These are phyloP conservation scores for Cladosporium sp. DNA, from an alignment of 2,329 filamentous ascomycete species.

Conservation along the genomic window DNA sequence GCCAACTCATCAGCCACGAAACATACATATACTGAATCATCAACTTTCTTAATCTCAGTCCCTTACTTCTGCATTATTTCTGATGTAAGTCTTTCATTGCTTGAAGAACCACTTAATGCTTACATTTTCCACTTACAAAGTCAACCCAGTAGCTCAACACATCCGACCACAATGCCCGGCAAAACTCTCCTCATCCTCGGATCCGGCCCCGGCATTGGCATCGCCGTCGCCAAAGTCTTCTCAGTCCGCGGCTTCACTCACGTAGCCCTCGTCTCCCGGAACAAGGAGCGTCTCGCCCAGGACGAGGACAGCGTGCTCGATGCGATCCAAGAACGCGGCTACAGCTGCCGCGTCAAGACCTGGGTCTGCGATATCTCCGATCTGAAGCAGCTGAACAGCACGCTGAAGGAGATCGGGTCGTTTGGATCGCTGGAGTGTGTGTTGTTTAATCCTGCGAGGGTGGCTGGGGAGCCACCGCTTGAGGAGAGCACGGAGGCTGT, in stretches of 20 bases:
- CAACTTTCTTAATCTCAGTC: neutral
- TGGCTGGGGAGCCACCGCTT: slow-evolving; percentile 46
- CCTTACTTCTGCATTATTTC: neutral
- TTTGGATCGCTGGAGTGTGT: slow-evolving; percentile 49
- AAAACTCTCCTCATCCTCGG: slow-evolving; percentile 44
- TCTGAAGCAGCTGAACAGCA: slow-evolving; percentile 38
- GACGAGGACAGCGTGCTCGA: slow-evolving; percentile 34
- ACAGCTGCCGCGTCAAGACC: slow-evolving; percentile 44
- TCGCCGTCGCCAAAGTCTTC: slow-evolving; percentile 44
- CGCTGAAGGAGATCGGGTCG: slow-evolving; percentile 46
- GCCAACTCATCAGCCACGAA: neutral
- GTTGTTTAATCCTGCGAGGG: slow-evolving; percentile 55
- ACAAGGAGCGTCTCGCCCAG: slow-evolving; percentile 41
- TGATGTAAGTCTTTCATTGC: neutral
- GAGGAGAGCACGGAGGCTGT: slow-evolving; percentile 47
- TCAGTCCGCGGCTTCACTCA: slow-evolving; percentile 47
- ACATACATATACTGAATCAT: neutral
- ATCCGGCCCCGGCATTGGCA: slow-evolving; percentile 52
- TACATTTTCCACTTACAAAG: neutral
- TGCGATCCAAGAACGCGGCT: slow-evolving; percentile 34
- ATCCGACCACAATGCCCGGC: slow-evolving; percentile 27
- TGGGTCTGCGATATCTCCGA: slow-evolving; percentile 49
- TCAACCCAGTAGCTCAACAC: neutral
- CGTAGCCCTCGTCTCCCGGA: slow-evolving; percentile 51
- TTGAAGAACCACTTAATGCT: neutral